These are phyloP conservation scores for Neonectria punicea DNA, from an alignment of 2,329 filamentous ascomycete species.

Conservation along the genomic window DNA sequence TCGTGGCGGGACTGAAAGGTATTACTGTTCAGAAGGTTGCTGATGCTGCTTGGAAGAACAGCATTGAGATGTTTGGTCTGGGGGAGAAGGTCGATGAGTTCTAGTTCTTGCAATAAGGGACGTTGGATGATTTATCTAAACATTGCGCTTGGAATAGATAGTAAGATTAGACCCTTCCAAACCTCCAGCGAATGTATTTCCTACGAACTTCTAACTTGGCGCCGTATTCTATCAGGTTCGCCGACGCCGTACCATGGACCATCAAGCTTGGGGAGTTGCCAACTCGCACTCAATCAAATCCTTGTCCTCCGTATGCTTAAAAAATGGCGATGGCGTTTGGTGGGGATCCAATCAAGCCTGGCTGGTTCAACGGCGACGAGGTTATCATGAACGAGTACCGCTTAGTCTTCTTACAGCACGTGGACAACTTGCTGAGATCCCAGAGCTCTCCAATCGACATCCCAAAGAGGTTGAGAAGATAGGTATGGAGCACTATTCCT, in stretches of 20 bases:
- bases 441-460: slow-evolving; percentile 42
- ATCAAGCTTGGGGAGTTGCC: neutral
- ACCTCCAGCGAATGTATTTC: too few species aligned
- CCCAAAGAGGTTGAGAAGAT: slow-evolving; percentile 62
- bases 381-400: slow-evolving; percentile 23
- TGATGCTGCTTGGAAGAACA: slow-evolving; percentile 51
- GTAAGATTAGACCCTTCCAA: too few species aligned
- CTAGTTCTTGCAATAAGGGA: neutral
- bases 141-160: neutral
- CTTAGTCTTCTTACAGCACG: slow-evolving; percentile 3
- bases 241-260: neutral
- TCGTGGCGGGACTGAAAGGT: slow-evolving; percentile 61
- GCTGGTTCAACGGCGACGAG: slow-evolving; percentile 47
- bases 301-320: slow-evolving; percentile 29
- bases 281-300: too few species aligned
- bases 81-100: slow-evolving; percentile 21
- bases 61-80: slow-evolving; percentile 46
- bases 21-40: slow-evolving; percentile 55
- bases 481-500: slow-evolving; percentile 56
- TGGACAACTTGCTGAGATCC: slow-evolving; percentile 18
- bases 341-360: slow-evolving; percentile 60
- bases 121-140: neutral
- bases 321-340: slow-evolving; percentile 61
- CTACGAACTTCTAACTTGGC: too few species aligned
- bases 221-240: neutral